Base-by-base conservation (phyloP, 2,329 filamentous ascomycete genomes). In the Microcera coccophila region DNA sequence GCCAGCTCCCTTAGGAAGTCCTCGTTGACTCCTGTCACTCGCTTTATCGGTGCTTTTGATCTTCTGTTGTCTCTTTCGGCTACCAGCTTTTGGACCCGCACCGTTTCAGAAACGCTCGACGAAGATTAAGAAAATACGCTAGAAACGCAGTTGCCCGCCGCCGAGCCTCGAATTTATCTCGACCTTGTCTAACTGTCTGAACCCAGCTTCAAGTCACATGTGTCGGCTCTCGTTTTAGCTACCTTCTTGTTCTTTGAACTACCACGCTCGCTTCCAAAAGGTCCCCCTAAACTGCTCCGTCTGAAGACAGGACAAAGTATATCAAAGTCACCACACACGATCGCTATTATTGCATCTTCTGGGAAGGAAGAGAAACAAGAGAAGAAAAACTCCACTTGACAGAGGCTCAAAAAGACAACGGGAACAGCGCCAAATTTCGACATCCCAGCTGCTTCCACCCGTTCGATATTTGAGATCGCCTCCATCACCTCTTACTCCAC, bases 11-110 rank as follows among this genome's bases (percentile, higher is more conserved):
- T 65, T 76, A 80, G 80, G 80, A 83, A 83, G 79, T 81, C 80
- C 81, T 84, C 80, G 80, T 75, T 70, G 81, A 74, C 80, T 84
- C 81, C 80, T 82, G 79, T 83, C 81, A 81, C 79, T 84, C 81
- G 81, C 81, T 84, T 82, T 71, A 67, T 64, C 62, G 66, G 66
- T 72, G 65, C 70, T 72, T 53, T 54, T 37, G 52, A 48, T 45
- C 38, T 38, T 31, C 31, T 8, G 15, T n/a, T 8, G 33, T 53
- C 39, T 19, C 42, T 43, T 39, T 34, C 54, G 39, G 33, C 46
- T 38, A 18, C 21, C 42, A 34, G 66, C n/a, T 66, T 64, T 69
- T 70, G 16, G 33, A 35, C 33, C 29, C 29, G 29, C 29, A 32
- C 7, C 33, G 5, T 19, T 32, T 35, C n/a, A 17, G 33, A 35